These are phyloP conservation scores for Petunia hybrid DNA, from an alignment of 305 asterid species.

Conservation along the genomic window DNA sequence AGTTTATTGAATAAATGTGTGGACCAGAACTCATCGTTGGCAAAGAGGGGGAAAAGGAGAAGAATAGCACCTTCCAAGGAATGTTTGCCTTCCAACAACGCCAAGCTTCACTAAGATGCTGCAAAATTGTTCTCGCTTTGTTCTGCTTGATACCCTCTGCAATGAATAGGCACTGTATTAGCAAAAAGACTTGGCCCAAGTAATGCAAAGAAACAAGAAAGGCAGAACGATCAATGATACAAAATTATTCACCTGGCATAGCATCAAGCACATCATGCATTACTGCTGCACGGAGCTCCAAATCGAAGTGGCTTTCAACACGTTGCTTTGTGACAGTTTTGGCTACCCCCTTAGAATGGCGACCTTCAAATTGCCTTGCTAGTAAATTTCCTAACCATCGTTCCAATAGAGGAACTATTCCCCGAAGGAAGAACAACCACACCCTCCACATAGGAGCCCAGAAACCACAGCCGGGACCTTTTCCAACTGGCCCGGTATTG, in stretches of 20 bases:
- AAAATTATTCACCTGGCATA: conserved; percentile 75
- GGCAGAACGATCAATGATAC: background rate
- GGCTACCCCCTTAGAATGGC: conserved; percentile 99
- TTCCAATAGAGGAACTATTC: conserved; percentile 97
- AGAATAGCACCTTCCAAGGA: conserved; percentile 86
- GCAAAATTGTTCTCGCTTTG: conserved; percentile 97
- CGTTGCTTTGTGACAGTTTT: conserved; percentile 99
- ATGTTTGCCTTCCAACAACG: conserved; percentile 99
- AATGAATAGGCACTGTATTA: conserved; percentile 21
- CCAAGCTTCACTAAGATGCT: conserved; percentile 99
- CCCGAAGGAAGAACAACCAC: conserved; percentile 99
- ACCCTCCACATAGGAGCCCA: conserved; percentile 99
- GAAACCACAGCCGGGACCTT: conserved; percentile 99
- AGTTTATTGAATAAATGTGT: background rate
- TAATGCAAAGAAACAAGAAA: background rate
- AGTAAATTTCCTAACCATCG: conserved; percentile 98
- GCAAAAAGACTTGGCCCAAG: background rate
- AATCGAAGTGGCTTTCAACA: conserved; percentile 98
- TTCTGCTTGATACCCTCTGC: conserved; percentile 98
- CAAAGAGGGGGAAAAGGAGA: background rate
- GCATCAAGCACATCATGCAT: conserved; percentile 99
- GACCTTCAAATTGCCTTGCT: conserved; percentile 98
- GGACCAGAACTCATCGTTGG: background rate
- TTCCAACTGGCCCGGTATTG: conserved; percentile 99
- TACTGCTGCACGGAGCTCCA: conserved; percentile 99